phyloP scores from a whole-genome alignment of 306 rosid species.

The Rubus idaeus region DNA sequence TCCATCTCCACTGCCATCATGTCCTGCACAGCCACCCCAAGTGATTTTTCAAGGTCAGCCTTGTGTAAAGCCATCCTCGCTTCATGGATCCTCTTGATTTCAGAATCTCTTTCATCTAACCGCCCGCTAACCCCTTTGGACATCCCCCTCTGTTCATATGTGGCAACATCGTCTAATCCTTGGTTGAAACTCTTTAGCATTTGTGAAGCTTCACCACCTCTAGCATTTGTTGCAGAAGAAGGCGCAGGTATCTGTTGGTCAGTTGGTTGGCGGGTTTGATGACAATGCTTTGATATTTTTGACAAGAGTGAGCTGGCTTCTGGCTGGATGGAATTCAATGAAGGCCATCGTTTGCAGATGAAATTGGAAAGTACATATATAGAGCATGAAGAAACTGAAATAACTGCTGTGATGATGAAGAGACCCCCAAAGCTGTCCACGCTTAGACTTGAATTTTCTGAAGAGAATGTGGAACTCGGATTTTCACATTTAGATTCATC shows the following conservation, averaged over 20 bases:
- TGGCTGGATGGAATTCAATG: background rate
- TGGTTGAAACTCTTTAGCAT: background rate
- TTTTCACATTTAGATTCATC: slow-evolving; percentile 9
- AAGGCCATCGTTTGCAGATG: background rate
- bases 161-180: background rate
- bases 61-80: background rate
- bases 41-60: background rate
- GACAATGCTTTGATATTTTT: slow-evolving; percentile 9
- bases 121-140: too few relatives aligned
- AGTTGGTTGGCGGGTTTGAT: background rate
- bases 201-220: background rate
- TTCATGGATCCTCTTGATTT: background rate
- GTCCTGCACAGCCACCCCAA: background rate
- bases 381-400: slow-evolving; percentile 21
- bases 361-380: slow-evolving; percentile 11
- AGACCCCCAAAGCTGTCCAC: slow-evolving; percentile 46
- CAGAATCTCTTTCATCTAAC: background rate
- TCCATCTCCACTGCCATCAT: background rate
- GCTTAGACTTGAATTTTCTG: slow-evolving; percentile 27
- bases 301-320: background rate
- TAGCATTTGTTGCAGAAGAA: background rate
- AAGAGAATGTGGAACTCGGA: slow-evolving; percentile 12
- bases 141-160: background rate
- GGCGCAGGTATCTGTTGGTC: background rate
- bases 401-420: slow-evolving; percentile 38